A percentile compares a stretch with the other conserved stretches of the same genome.
Evolutionary conservation across 2,329 filamentous ascomycete genomes (phyloP).

Genomic region (Claviceps fusiformis): DNA sequence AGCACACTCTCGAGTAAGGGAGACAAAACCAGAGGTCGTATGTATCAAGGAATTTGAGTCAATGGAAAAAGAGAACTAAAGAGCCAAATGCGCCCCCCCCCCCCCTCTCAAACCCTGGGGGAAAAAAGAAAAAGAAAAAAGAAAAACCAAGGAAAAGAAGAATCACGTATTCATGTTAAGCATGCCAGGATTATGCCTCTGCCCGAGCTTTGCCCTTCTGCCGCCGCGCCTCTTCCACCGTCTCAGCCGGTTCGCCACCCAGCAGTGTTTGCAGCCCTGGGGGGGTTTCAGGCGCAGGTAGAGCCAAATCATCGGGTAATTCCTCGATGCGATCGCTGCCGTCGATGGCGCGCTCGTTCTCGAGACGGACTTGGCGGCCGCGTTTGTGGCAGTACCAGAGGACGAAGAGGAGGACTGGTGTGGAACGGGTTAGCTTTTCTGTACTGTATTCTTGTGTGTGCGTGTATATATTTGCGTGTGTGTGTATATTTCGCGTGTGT

Average conservation of each 20-base stretch:
- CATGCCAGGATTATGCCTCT: neutral
- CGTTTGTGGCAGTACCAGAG: conserved; percentile 99
- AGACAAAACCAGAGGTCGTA: too few relatives aligned
- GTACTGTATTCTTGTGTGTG: too few relatives aligned
- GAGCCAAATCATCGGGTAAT: conserved; percentile 32
- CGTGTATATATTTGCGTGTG: neutral
- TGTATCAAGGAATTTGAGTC: too few relatives aligned
- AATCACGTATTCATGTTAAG: too few relatives aligned
- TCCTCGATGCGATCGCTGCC: conserved; percentile 32
- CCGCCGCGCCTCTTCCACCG: neutral
- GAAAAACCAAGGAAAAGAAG: too few relatives aligned
- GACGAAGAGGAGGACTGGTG: conserved; percentile 70
- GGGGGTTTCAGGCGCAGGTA: conserved; percentile 17
- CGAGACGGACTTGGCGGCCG: conserved; percentile 70
- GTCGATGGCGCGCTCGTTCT: conserved; percentile 34
- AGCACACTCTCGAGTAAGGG: too few relatives aligned
- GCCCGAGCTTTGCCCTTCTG: neutral
- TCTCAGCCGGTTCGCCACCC: neutral
- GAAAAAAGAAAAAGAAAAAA: too few relatives aligned
- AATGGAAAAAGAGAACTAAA: too few relatives aligned
- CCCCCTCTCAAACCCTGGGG: too few relatives aligned
- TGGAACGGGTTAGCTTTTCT: too few relatives aligned
- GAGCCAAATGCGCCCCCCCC: too few relatives aligned
- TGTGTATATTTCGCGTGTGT: neutral
- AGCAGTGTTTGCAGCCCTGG: neutral